Percentiles rank a stretch among this genome's conserved stretches.
phyloP scores from a whole-genome alignment of 192 early-diverging fungal genomes.

The Pilaira anomala region DNA sequence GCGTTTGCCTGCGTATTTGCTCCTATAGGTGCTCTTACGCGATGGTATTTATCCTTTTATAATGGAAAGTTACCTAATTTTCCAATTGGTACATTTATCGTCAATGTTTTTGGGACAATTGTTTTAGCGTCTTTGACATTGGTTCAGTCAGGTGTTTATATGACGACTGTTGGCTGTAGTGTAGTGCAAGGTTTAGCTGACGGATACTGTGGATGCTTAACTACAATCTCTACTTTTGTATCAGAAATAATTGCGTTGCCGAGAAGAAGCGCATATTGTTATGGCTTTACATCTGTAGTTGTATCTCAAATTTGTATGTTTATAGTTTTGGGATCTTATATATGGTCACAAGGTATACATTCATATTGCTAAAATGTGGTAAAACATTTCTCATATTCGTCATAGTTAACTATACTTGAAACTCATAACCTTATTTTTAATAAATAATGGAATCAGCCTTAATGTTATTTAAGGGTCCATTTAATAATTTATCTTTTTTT shows the following conservation, averaged over 20 bases:
- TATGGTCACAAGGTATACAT: constrained; percentile 38
- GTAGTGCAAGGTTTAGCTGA: constrained; percentile 43
- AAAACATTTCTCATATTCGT: too few relatives aligned
- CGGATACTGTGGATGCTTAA: constrained; percentile 49
- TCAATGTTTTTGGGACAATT: constrained; percentile 45
- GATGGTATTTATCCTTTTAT: constrained; percentile 49
- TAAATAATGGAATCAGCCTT: too few relatives aligned
- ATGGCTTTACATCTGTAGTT: constrained; percentile 34
- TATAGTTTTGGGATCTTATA: constrained; percentile 40
- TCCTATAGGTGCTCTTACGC: constrained; percentile 46
- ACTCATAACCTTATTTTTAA: too few relatives aligned
- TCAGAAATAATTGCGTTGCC: constrained; percentile 35
- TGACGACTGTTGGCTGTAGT: constrained; percentile 32
- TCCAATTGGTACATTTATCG: constrained; percentile 51
- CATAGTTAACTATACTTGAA: too few relatives aligned
- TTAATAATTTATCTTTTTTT: too few relatives aligned
- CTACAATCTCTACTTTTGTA: constrained; percentile 27
- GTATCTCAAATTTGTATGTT: constrained; percentile 38
- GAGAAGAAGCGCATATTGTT: constrained; percentile 31
- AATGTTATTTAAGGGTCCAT: too few relatives aligned
- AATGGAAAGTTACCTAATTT: constrained; percentile 36
- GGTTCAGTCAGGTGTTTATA: constrained; percentile 32
- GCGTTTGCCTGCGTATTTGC: constrained; percentile 47
- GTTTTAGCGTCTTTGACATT: constrained; percentile 42
- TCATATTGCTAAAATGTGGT: constrained; percentile 1